Conservation (phyloP, 495 filamentous ascomycete species). For the Hypoxylon lenormandii region DNA sequence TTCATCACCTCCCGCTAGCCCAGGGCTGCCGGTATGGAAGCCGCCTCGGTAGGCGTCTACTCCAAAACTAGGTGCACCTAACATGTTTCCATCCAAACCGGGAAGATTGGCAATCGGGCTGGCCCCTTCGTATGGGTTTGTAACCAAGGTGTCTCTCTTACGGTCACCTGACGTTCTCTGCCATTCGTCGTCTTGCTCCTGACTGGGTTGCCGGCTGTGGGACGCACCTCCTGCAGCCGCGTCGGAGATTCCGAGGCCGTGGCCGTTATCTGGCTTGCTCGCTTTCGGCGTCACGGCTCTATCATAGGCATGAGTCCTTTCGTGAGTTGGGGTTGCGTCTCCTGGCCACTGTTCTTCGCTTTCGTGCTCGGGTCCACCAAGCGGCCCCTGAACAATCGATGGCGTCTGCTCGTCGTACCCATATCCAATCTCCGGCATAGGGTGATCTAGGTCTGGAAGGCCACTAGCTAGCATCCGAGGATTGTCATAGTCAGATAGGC, state of each 20-base stretch:
- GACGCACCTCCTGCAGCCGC: constrained; percentile 60
- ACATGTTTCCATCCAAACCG: constrained; percentile 61
- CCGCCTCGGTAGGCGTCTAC: constrained; percentile 53
- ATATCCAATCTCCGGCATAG: constrained; percentile 75
- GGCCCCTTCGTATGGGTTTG: constrained; percentile 69
- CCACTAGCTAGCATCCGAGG: constrained; percentile 71
- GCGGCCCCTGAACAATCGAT: constrained; percentile 56
- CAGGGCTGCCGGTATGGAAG: constrained; percentile 64
- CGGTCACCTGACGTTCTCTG: constrained; percentile 65
- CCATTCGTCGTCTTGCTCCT: constrained; percentile 68
- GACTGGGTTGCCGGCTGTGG: constrained; percentile 62
- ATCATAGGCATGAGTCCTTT: constrained; percentile 54
- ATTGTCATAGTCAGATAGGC: constrained; percentile 69
- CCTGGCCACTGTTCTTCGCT: constrained; percentile 55
- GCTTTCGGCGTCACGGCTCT: constrained; percentile 53
- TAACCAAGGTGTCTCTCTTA: constrained; percentile 68
- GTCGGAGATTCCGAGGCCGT: constrained; percentile 51
- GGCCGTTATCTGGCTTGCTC: constrained; percentile 43
- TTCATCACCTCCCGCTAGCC: constrained; percentile 74
- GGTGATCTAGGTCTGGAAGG: constrained; percentile 70
- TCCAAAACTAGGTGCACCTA: constrained; percentile 54
- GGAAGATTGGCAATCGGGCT: constrained; percentile 65
- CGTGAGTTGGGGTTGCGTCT: constrained; percentile 56
- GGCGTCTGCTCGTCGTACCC: constrained; percentile 65
- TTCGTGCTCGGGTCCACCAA: constrained; percentile 45